Evolutionary conservation across 139 green algal genomes (phyloP).

Genomic region (Chlamydomonas sphaeroides): DNA sequence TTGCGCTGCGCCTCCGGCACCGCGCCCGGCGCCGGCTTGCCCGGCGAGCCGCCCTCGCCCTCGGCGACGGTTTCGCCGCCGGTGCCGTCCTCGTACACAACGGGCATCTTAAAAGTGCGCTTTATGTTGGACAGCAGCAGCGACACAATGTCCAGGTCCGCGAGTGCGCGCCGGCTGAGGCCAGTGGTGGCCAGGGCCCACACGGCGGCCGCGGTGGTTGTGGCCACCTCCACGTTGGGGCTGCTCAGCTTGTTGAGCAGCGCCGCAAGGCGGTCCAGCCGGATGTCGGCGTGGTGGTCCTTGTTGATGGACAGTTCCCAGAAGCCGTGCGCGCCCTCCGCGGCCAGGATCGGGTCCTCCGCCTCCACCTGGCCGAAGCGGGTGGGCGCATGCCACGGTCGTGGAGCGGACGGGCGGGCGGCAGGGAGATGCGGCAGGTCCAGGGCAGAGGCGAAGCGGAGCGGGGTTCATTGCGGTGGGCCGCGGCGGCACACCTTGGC

Average conservation of each 20-base stretch:
- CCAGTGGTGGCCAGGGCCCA: slow-evolving; percentile 57
- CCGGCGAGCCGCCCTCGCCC: too few species aligned
- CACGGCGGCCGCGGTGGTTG: slow-evolving; percentile 57
- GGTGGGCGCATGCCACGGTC: too few species aligned
- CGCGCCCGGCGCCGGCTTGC: not conserved
- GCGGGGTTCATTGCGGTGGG: too few species aligned
- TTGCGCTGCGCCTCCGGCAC: slow-evolving; percentile 33
- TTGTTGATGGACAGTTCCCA: slow-evolving; percentile 81
- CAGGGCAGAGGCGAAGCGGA: too few species aligned
- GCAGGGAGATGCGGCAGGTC: too few species aligned
- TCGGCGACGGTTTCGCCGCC: not conserved
- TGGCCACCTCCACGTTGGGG: slow-evolving; percentile 56
- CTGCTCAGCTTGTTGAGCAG: slow-evolving; percentile 52
- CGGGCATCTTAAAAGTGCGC: slow-evolving; percentile 48
- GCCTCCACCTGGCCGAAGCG: slow-evolving; percentile 67
- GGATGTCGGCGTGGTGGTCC: slow-evolving; percentile 70
- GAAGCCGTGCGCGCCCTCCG: slow-evolving; percentile 72
- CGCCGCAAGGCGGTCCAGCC: slow-evolving; percentile 46
- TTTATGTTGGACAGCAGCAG: slow-evolving; percentile 47
- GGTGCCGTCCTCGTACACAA: not conserved
- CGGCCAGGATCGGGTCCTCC: slow-evolving; percentile 48
- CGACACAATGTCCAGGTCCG: slow-evolving; percentile 56
- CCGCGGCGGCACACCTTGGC: slow-evolving; percentile 29
- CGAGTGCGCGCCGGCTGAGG: slow-evolving; percentile 40
- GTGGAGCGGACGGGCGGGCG: too few species aligned